A percentile compares a stretch with the other conserved stretches of the same genome.
Conservation (phyloP, 83 land plant genomes). For the Picea engelmannii region DNA sequence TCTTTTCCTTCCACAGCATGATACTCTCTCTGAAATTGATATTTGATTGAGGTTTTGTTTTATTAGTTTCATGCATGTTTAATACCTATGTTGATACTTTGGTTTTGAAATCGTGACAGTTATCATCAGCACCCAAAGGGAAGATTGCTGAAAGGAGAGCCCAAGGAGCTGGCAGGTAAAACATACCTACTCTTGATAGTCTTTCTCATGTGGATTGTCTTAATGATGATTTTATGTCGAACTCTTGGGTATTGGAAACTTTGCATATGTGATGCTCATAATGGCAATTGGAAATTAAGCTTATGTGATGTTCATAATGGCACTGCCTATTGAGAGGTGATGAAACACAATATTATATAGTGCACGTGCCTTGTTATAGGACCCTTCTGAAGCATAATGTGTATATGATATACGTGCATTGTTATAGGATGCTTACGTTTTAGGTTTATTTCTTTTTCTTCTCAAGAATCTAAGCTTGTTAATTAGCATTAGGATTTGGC, state of each 20-base stretch:
- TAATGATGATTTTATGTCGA: background rate
- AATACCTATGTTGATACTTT: background rate
- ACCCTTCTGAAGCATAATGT: no score
- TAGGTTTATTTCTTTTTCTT: background rate
- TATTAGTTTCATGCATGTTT: background rate
- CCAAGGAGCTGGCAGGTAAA: conserved; percentile 51
- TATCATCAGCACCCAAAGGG: conserved; percentile 84
- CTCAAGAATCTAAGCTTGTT: background rate
- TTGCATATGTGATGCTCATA: background rate
- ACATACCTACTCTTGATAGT: background rate
- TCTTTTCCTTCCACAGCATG: background rate
- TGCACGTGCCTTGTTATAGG: no score
- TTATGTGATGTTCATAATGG: no score
- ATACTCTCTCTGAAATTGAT: background rate
- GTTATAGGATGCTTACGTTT: background rate
- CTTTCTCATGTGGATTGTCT: background rate
- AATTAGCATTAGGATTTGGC: no score
- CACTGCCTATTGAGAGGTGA: no score
- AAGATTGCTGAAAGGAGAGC: conserved; percentile 53
- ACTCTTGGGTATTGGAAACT: no score
- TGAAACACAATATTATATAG: no score
- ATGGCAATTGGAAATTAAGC: no score
- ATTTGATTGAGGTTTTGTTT: background rate
- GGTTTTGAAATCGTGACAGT: conserved; percentile 25
- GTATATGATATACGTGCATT: background rate